These are phyloP conservation scores for Oxyria digyna DNA, from an alignment of 148 eudicot genomes.

Conservation along the genomic window DNA sequence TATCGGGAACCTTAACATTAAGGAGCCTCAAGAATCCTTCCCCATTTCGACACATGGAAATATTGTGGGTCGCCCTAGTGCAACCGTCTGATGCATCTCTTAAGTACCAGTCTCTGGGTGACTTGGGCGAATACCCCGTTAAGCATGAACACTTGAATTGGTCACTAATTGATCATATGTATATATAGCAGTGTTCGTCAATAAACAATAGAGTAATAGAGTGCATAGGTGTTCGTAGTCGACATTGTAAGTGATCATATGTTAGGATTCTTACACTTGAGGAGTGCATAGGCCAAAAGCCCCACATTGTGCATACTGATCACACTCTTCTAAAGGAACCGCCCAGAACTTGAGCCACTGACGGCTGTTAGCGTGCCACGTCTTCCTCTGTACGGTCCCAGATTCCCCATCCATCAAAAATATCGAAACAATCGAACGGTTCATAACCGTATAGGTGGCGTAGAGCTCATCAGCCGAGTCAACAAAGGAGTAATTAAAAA, in stretches of 20 bases:
- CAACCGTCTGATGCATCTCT: not conserved
- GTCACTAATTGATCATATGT: not conserved
- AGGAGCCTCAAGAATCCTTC: conserved; percentile 35
- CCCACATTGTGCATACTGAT: conserved; percentile 1
- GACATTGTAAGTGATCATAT: no score
- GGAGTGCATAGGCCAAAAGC: conserved; percentile 1
- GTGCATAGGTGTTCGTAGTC: no score
- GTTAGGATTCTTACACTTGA: not conserved
- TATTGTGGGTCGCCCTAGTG: not conserved
- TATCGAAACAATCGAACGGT: conserved; percentile 18
- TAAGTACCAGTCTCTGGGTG: conserved; percentile 4
- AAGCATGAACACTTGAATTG: not conserved
- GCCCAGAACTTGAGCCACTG: conserved; percentile 3
- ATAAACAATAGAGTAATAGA: no score
- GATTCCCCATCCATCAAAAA: conserved; percentile 23
- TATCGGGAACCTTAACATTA: conserved; percentile 36
- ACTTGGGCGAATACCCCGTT: not conserved
- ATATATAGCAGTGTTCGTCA: not conserved
- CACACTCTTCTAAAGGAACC: not conserved
- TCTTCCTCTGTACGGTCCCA: conserved; percentile 26
- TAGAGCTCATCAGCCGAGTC: conserved; percentile 21
- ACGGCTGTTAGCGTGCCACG: conserved; percentile 18
- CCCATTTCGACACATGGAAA: conserved; percentile 20
- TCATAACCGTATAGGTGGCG: conserved; percentile 12
- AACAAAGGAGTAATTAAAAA: conserved; percentile 21